Evolutionary conservation across 805 yeast genomes (phyloP).

Genomic region (Sugiyamaella americana): DNA sequence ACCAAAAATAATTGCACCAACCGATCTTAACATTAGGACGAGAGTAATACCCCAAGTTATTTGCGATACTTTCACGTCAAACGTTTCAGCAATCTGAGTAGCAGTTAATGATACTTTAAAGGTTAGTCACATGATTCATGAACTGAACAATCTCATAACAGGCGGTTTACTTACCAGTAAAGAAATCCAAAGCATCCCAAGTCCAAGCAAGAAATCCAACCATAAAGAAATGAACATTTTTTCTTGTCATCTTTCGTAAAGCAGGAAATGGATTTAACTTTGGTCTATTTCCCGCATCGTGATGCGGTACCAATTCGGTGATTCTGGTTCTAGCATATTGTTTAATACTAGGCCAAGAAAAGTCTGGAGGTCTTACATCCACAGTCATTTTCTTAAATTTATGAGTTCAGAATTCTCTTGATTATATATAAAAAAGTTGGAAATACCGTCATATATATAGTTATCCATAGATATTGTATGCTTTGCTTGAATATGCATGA

Average conservation of each 20-base stretch:
- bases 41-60: conserved; percentile 70
- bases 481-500: too few relatives aligned
- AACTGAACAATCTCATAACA: too few relatives aligned
- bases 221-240: conserved; percentile 56
- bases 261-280: conserved; percentile 56
- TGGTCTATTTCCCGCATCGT: conserved; percentile 16
- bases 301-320: conserved; percentile 28
- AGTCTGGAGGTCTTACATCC: conserved; percentile 20
- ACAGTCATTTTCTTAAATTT: conserved; percentile 1
- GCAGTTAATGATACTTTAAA: conserved; percentile 57
- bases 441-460: too few relatives aligned
- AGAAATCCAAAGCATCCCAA: conserved; percentile 68
- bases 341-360: conserved; percentile 21
- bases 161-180: too few relatives aligned
- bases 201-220: conserved; percentile 65
- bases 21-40: conserved; percentile 64
- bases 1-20: conserved; percentile 66
- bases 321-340: conserved; percentile 31
- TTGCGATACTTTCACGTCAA: conserved; percentile 40
- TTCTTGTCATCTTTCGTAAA: conserved; percentile 41
- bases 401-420: too few relatives aligned
- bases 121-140: too few relatives aligned
- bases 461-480: too few relatives aligned
- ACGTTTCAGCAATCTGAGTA: conserved; percentile 42
- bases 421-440: too few relatives aligned